These are phyloP conservation scores for Opeltia flavorubescens DNA, from an alignment of 495 filamentous ascomycete species.

Conservation along the genomic window DNA sequence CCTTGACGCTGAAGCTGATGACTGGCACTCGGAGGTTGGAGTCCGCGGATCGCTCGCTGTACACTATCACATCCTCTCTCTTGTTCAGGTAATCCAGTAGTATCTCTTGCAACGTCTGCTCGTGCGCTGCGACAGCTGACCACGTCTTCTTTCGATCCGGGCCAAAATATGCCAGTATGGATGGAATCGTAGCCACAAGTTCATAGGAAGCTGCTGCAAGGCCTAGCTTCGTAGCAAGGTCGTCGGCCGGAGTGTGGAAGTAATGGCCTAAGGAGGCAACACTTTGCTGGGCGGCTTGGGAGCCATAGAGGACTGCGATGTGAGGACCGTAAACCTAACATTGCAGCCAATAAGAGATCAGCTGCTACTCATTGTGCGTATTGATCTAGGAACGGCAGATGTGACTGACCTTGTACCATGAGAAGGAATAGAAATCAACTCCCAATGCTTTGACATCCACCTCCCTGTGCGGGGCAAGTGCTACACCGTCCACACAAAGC, in stretches of 20 bases:
- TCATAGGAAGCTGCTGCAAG: slow-evolving; percentile 55
- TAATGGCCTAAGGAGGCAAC: slow-evolving; percentile 47
- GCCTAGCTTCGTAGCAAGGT: slow-evolving; percentile 48
- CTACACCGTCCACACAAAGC: slow-evolving; percentile 47
- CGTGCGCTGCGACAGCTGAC: slow-evolving; percentile 39
- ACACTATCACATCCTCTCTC: slow-evolving; percentile 36
- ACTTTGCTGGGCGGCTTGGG: slow-evolving; percentile 28
- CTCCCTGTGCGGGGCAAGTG: slow-evolving; percentile 52
- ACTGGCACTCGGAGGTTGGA: slow-evolving; percentile 41
- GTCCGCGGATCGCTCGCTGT: slow-evolving; percentile 35
- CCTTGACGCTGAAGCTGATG: slow-evolving; percentile 49
- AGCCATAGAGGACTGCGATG: slow-evolving; percentile 51
- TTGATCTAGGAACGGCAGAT: neutral
- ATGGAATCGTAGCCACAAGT: slow-evolving; percentile 42
- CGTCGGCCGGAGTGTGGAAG: slow-evolving; percentile 41
- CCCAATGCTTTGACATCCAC: slow-evolving; percentile 51
- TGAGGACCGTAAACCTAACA: slow-evolving; percentile 53
- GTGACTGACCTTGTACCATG: slow-evolving; percentile 50
- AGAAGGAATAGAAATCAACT: slow-evolving; percentile 62
- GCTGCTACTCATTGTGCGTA: too few species aligned
- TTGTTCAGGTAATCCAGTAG: slow-evolving; percentile 41
- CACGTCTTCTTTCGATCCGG: slow-evolving; percentile 24
- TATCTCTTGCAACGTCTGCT: slow-evolving; percentile 40
- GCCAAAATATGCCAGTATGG: slow-evolving; percentile 41
- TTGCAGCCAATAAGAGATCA: too few species aligned